Conservation (phyloP, 306 rosid species). For the Rosa rugosa region DNA sequence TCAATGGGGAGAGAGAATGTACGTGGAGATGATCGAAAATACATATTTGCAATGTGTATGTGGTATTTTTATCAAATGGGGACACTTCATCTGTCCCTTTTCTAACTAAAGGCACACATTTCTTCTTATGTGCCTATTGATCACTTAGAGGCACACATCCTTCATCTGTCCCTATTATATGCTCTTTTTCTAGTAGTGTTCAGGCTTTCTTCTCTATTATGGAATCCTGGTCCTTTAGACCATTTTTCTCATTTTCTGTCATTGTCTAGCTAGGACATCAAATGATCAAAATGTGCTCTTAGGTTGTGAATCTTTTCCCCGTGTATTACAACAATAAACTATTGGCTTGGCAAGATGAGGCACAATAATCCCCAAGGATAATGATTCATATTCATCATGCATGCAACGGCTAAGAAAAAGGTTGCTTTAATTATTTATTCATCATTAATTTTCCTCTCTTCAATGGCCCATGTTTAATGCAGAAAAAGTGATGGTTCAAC, state of each 20-base stretch:
- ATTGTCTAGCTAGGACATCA: neutral
- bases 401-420: neutral
- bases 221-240: neutral
- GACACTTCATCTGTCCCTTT: too few species aligned
- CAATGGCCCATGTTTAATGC: neutral
- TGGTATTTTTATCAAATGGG: too few species aligned
- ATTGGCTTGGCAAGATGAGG: slow-evolving; percentile 1
- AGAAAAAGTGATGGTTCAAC: neutral
- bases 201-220: neutral
- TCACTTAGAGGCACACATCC: too few species aligned
- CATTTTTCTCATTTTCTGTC: neutral
- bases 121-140: too few species aligned
- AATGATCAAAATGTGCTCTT: neutral
- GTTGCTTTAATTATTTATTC: neutral
- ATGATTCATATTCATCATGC: neutral
- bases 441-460: neutral
- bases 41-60: too few species aligned
- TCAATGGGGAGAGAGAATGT: too few species aligned
- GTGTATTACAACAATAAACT: neutral
- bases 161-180: too few species aligned
- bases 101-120: too few species aligned
- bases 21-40: too few species aligned
- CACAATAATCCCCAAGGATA: neutral
- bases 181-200: too few species aligned
- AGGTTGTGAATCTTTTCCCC: neutral